Percentiles rank a stretch among this genome's conserved stretches.
phyloP scores from a whole-genome alignment of 1,284 basidiomycete genomes.

The Gomphus sp. region DNA sequence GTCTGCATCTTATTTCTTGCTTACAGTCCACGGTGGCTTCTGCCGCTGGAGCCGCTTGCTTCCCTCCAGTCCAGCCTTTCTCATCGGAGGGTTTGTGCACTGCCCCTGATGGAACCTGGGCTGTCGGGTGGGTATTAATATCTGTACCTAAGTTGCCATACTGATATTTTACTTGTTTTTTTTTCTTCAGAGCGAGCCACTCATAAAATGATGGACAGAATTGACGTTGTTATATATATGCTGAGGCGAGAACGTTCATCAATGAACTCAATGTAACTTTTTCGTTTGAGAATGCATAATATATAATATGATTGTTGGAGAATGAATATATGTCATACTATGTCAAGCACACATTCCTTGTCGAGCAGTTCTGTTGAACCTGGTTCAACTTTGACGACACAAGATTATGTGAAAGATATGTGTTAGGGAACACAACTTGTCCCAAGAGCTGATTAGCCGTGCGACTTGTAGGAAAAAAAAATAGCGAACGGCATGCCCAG shows the following conservation, averaged over 20 bases:
- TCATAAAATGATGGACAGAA: background rate
- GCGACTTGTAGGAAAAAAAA: slow-evolving; percentile 31
- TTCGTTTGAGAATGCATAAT: no score
- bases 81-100: slow-evolving; percentile 2
- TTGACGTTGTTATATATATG: background rate
- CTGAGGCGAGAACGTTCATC: background rate
- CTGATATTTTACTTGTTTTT: background rate
- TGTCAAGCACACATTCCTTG: no score
- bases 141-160: background rate
- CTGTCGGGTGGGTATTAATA: slow-evolving; percentile 1
- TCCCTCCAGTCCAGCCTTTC: slow-evolving; percentile 3
- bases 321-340: no score
- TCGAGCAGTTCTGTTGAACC: no score
- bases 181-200: background rate
- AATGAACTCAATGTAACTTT: background rate
- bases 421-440: slow-evolving; percentile 24
- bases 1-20: background rate
- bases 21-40: background rate
- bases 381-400: background rate
- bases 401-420: background rate
- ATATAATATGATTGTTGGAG: background rate
- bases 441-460: slow-evolving; percentile 64
- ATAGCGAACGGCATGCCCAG: slow-evolving; percentile 65
- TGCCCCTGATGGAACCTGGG: background rate
- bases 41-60: background rate